Base-by-base conservation (phyloP, 768 basidiomycete genomes). In the Tricholoma saponaceum region DNA sequence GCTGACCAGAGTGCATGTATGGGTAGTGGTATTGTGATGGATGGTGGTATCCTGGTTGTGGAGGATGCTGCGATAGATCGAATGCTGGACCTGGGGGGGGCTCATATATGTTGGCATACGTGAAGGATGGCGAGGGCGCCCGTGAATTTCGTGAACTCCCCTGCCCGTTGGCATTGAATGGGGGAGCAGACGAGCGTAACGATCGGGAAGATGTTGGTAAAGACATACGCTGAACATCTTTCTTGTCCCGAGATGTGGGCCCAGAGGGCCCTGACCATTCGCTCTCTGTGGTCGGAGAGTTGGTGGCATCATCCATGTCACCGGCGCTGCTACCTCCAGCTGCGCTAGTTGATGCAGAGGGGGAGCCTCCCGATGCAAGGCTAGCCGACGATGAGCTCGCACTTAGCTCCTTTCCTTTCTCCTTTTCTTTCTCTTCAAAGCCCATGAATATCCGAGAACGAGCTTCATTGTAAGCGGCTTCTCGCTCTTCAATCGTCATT, bases 391-490 rank as follows among this genome's bases (percentile, higher is more conserved):
- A 90, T 8, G 89, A 90, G 66, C 87, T 88, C 7, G 88, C 83
- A 67, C 84, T 91, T 72, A 85, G 78, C 61, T 89, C 86, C 62
- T 83, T 85, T 41, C 85, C 86, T 63, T 86, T 87, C 55, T 81
- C 83, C 67, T 86, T 84, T 56, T 82, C 83, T 67, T 85, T 86
- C 64, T 89, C 88, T 67, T 90, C 81, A 62, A 92, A 90, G 61
- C 74, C 86, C 83, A 90, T 87, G 74, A 94, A 94, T 62, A 94
- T 94, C 56, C 92, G 83, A 35, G 84, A 87, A 47, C 92, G 83
- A 26, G 92, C 92, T 70, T 90, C 86, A 54, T 90, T 89, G 63
- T 94, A 94, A n/a, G 90, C 92, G 0, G 89, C 92, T 66, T 90
- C 90, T 30, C 92, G 87, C 69, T 94, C 86, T 65, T 90, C 88